Percentiles rank a stretch among this genome's conserved stretches.
Evolutionary conservation across 495 filamentous ascomycete genomes (phyloP).

Genomic region (Penicillium samsonianum): DNA sequence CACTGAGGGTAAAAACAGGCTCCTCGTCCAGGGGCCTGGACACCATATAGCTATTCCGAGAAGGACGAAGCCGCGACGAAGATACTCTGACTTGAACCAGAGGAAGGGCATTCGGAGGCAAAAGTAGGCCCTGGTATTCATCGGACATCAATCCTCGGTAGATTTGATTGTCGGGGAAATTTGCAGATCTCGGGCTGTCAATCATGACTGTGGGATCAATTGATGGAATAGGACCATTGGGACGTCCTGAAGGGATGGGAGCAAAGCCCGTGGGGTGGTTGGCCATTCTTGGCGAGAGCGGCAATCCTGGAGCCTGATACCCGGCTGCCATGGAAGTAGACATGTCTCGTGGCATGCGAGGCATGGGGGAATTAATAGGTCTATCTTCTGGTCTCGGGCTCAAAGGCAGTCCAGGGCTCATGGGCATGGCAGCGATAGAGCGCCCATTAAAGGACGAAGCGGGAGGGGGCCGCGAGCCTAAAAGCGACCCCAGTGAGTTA

Average conservation of each 20-base stretch:
- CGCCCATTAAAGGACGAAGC: constrained; percentile 28
- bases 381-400: constrained; percentile 85
- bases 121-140: constrained; percentile 76
- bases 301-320: constrained; percentile 55
- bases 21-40: constrained; percentile 73
- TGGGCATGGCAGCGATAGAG: constrained; percentile 55
- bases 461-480: constrained; percentile 34
- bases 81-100: constrained; percentile 82
- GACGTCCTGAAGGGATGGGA: constrained; percentile 25
- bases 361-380: constrained; percentile 70
- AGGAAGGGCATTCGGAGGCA: constrained; percentile 90
- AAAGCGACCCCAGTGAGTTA: constrained; percentile 39
- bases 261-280: constrained; percentile 66
- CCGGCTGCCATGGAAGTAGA: constrained; percentile 57
- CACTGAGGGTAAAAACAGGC: constrained; percentile 87
- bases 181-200: constrained; percentile 36
- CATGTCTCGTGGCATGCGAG: constrained; percentile 60
- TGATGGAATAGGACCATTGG: constrained; percentile 35
- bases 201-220: constrained; percentile 44
- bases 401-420: constrained; percentile 84
- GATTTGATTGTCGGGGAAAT: constrained; percentile 35
- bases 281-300: constrained; percentile 71
- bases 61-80: constrained; percentile 91
- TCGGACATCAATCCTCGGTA: constrained; percentile 75
- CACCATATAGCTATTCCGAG: constrained; percentile 76